Conservation (phyloP, 108 stramenopile species). For the Pseudonitzschia pungens region DNA sequence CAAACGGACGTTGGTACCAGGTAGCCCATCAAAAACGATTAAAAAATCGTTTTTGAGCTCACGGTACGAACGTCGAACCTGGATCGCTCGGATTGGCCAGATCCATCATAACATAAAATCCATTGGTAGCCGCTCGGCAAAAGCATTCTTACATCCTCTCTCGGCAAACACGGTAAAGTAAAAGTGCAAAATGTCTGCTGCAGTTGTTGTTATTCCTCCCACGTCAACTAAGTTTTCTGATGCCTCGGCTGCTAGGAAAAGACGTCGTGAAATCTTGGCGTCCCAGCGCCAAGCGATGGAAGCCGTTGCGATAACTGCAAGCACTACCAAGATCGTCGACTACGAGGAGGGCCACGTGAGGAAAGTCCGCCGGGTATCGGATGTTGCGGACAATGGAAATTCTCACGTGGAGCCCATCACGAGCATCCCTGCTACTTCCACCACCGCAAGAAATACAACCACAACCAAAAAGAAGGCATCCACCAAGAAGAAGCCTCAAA, state of each 20-base stretch:
- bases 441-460: background rate
- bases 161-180: background rate
- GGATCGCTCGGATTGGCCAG: background rate
- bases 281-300: constrained; percentile 32
- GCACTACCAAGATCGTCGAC: background rate
- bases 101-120: background rate
- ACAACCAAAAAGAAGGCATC: constrained; percentile 5
- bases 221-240: constrained; percentile 7
- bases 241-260: constrained; percentile 46
- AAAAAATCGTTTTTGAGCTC: background rate
- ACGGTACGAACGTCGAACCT: background rate
- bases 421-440: background rate
- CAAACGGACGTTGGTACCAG: background rate
- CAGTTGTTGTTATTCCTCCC: constrained; percentile 13
- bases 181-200: constrained; percentile 4
- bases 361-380: constrained; percentile 17
- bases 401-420: background rate
- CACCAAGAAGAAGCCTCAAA: constrained; percentile 62
- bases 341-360: constrained; percentile 1
- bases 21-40: background rate
- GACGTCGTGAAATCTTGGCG: constrained; percentile 49
- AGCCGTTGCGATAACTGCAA: background rate
- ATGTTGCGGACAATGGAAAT: background rate
- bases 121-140: background rate
- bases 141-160: background rate